Conservation (phyloP, 306 rosid genomes). For the Ormosia semicastrata region DNA sequence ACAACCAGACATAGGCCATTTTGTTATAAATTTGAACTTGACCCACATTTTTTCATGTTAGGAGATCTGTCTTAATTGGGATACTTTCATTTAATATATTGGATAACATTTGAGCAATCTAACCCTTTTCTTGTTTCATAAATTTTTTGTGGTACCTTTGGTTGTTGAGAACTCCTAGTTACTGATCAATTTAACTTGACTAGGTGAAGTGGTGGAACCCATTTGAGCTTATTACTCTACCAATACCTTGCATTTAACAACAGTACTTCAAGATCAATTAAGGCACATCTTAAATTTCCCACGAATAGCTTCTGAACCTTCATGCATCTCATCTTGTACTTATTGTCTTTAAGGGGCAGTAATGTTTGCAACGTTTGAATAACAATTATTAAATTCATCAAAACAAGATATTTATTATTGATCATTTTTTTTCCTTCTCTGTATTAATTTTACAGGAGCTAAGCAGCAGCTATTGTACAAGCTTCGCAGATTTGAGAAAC, state of each 20-base stretch:
- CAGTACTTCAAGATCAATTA: not conserved
- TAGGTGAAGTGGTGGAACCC: conserved; percentile 25
- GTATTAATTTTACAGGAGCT: conserved; percentile 60
- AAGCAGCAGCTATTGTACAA: conserved; percentile 75
- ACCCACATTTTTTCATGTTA: conserved; percentile 41
- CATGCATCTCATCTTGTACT: not conserved
- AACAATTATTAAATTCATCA: not conserved
- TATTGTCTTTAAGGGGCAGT: not conserved
- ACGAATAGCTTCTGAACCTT: not conserved
- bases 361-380: not conserved
- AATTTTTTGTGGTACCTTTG: conserved; percentile 21
- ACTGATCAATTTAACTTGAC: not conserved
- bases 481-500: conserved; percentile 85
- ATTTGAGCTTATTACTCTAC: not conserved
- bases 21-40: conserved; percentile 19
- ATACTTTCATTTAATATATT: conserved; percentile 33
- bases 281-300: conserved; percentile 1
- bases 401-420: not conserved
- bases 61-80: conserved; percentile 30
- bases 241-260: not conserved
- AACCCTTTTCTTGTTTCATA: not conserved
- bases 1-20: conserved; percentile 3
- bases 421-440: not conserved
- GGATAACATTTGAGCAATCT: conserved; percentile 13
- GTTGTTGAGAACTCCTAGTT: not conserved